Percentiles rank a stretch among this genome's conserved stretches.
phyloP scores from a whole-genome alignment of 805 yeast genomes.

The Sungouiozyma intestinalis region DNA sequence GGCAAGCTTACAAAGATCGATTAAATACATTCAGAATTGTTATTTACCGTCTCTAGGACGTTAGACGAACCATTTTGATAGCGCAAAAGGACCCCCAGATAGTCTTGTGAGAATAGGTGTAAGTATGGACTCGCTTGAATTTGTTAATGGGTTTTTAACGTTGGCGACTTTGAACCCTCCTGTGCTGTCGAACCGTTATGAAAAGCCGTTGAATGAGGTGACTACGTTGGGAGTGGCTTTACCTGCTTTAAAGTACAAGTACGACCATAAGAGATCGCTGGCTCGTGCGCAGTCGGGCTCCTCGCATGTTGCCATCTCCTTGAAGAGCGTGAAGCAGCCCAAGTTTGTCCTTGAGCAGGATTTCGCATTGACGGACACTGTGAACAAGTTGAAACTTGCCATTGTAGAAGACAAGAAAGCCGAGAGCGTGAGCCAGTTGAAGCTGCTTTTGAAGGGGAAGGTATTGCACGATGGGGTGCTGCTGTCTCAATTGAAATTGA shows the following conservation, averaged over 20 bases:
- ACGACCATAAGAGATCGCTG: conserved; percentile 17
- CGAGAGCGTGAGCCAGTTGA: conserved; percentile 33
- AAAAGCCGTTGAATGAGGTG: conserved; percentile 25
- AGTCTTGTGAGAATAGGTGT: too few relatives aligned
- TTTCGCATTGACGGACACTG: conserved; percentile 22
- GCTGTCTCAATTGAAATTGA: conserved; percentile 22
- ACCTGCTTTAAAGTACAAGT: conserved; percentile 37
- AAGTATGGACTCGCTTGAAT: conserved; percentile 24
- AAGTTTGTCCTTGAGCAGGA: conserved; percentile 38
- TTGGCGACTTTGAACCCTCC: conserved; percentile 38
- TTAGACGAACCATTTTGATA: too few relatives aligned
- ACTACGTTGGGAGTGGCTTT: conserved; percentile 37
- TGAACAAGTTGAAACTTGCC: conserved; percentile 13
- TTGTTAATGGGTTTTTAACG: conserved; percentile 39
- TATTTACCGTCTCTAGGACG: not conserved
- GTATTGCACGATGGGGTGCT: conserved; percentile 44
- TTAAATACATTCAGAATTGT: not conserved
- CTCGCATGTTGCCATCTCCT: conserved; percentile 16
- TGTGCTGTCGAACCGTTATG: conserved; percentile 18
- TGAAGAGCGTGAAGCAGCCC: conserved; percentile 68
- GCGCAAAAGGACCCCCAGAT: too few relatives aligned
- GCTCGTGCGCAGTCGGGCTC: not conserved
- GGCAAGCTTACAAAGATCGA: not conserved
- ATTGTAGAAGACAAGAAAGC: conserved; percentile 24
- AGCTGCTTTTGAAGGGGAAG: conserved; percentile 50